Conservation (phyloP, 495 filamentous ascomycete species). For the Hypoxylon trugodes region DNA sequence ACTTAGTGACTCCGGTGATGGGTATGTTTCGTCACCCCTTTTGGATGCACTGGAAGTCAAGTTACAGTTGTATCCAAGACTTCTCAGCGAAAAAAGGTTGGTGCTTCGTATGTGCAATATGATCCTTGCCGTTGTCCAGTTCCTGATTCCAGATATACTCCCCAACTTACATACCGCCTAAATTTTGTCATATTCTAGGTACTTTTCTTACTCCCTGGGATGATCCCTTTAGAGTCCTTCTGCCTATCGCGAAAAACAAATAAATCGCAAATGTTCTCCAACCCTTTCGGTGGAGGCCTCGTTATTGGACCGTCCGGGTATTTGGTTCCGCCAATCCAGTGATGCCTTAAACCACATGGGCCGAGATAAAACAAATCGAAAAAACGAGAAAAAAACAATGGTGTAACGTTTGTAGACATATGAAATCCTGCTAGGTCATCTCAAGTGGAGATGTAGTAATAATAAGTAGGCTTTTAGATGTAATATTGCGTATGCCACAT, state of each 20-base stretch:
- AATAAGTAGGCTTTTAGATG: background rate
- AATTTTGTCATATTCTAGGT: conserved; percentile 6
- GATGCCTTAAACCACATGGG: conserved; percentile 25
- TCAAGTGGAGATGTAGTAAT: conserved; percentile 8
- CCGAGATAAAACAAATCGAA: conserved; percentile 21
- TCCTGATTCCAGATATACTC: conserved; percentile 15
- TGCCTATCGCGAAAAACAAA: conserved; percentile 30
- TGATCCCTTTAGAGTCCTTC: conserved; percentile 8
- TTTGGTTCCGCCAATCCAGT: conserved; percentile 39
- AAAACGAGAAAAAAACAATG: conserved; percentile 30
- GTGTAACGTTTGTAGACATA: conserved; percentile 22
- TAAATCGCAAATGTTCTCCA: conserved; percentile 21
- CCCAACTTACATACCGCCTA: background rate
- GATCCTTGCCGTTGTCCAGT: conserved; percentile 12
- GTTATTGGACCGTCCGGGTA: conserved; percentile 40
- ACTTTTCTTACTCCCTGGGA: conserved; percentile 10
- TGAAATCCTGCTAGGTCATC: conserved; percentile 14
- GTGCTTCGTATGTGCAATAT: conserved; percentile 3
- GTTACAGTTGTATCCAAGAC: conserved; percentile 5
- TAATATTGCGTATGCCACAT: conserved; percentile 25
- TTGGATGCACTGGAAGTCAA: background rate
- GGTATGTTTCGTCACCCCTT: conserved; percentile 2
- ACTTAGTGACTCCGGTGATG: background rate
- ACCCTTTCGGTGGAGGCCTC: conserved; percentile 22
- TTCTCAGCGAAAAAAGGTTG: background rate